These are phyloP conservation scores for Knoxia roxburghii DNA, from an alignment of 257 asterid genomes.

Conservation along the genomic window DNA sequence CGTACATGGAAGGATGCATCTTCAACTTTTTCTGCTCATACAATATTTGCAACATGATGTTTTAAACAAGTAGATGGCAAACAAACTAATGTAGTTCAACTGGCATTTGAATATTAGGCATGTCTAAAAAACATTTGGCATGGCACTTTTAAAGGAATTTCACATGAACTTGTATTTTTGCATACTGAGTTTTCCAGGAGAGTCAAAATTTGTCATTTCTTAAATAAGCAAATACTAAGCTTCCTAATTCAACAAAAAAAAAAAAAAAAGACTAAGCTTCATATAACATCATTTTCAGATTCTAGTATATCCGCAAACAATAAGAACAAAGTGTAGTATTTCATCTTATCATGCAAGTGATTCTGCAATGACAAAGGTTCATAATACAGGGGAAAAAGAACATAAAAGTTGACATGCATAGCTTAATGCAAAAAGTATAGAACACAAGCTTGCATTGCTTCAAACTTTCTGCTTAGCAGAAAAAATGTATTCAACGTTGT, in stretches of 20 bases:
- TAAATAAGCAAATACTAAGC: background rate
- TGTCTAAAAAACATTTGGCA: background rate
- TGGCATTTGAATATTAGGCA: background rate
- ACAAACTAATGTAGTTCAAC: background rate
- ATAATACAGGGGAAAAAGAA: background rate
- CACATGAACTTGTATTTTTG: background rate
- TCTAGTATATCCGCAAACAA: background rate
- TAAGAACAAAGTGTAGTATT: background rate
- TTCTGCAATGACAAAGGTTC: background rate
- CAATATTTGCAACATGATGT: conserved; percentile 6
- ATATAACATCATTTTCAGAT: conserved; percentile 3
- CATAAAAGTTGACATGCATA: background rate
- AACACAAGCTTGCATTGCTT: background rate
- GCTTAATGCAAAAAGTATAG: background rate
- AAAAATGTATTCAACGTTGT: background rate
- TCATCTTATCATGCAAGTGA: background rate
- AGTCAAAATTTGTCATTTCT: background rate
- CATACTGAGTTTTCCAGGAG: background rate
- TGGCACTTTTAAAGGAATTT: background rate
- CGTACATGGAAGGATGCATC: conserved; percentile 69
- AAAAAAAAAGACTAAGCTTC: no score
- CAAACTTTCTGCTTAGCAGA: background rate
- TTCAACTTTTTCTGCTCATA: conserved; percentile 52
- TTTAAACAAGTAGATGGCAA: conserved; percentile 1
- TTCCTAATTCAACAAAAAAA: background rate